phyloP scores from a whole-genome alignment of 306 rosid genomes.

The Casuarina glauca region DNA sequence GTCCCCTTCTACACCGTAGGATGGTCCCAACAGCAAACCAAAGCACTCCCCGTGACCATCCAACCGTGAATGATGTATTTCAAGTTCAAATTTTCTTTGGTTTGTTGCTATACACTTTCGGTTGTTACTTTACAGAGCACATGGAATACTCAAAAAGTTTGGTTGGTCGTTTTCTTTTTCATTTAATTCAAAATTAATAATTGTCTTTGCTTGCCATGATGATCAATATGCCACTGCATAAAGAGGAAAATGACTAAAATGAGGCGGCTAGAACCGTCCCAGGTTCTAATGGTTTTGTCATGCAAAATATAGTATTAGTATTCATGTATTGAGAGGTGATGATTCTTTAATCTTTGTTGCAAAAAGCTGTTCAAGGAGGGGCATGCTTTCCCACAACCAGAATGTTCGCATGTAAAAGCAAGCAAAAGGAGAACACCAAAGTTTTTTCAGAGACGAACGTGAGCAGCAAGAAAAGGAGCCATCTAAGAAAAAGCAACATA shows the following conservation, averaged over 20 bases:
- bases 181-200: neutral
- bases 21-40: neutral
- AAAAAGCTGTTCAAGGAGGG: neutral
- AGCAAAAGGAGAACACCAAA: neutral
- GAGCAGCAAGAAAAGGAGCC: too few relatives aligned
- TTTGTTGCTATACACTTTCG: slow-evolving; percentile 16
- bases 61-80: neutral
- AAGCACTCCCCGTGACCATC: neutral
- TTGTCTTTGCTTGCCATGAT: neutral
- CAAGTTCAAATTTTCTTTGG: neutral
- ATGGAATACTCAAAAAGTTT: slow-evolving; percentile 16
- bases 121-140: slow-evolving; percentile 33
- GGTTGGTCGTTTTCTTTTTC: slow-evolving; percentile 12
- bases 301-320: neutral
- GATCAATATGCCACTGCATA: slow-evolving; percentile 16
- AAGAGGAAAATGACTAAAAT: slow-evolving; percentile 37
- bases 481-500: too few relatives aligned
- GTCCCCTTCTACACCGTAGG: neutral
- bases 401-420: neutral
- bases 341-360: neutral
- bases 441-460: neutral
- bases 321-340: neutral
- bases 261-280: slow-evolving; percentile 36
- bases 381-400: neutral
- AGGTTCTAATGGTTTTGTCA: neutral